phyloP scores from a whole-genome alignment of 2,329 filamentous ascomycete genomes.

The Fusarium sambucinum region DNA sequence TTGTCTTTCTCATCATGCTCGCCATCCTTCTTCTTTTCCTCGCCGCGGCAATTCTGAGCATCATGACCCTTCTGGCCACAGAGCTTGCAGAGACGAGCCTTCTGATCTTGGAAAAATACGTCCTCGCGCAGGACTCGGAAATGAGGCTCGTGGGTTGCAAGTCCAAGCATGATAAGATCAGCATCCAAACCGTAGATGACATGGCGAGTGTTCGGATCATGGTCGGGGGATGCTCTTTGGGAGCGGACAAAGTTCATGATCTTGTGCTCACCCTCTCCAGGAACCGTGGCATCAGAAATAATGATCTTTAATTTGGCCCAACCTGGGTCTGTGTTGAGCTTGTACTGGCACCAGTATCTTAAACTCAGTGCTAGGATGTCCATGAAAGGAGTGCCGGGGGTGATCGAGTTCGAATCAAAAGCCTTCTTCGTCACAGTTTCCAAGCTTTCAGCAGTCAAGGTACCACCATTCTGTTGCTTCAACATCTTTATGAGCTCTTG shows the following conservation, averaged over 20 bases:
- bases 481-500: constrained; percentile 87
- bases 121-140: constrained; percentile 97
- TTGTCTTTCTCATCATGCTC: constrained; percentile 87
- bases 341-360: constrained; percentile 97
- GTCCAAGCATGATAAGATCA: constrained; percentile 97
- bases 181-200: constrained; percentile 98
- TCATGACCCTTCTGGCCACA: constrained; percentile 95
- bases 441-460: constrained; percentile 69
- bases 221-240: constrained; percentile 88
- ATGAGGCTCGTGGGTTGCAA: constrained; percentile 96
- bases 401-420: constrained; percentile 90
- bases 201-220: constrained; percentile 96
- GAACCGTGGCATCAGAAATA: constrained; percentile 97
- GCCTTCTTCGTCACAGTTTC: constrained; percentile 82
- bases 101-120: constrained; percentile 92
- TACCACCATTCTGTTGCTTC: constrained; percentile 79
- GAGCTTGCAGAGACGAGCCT: constrained; percentile 82
- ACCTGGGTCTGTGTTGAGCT: constrained; percentile 94
- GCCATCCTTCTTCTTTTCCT: constrained; percentile 80
- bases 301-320: constrained; percentile 98
- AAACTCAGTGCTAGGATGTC: constrained; percentile 90
- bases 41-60: constrained; percentile 84
- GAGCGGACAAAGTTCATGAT: constrained; percentile 99
- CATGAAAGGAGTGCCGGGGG: constrained; percentile 98
- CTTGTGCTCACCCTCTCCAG: constrained; percentile 98